Percentiles rank a stretch among this genome's conserved stretches.
Conservation (phyloP, 1,284 basidiomycete species). For the Austroboletus novae-zelandiae region DNA sequence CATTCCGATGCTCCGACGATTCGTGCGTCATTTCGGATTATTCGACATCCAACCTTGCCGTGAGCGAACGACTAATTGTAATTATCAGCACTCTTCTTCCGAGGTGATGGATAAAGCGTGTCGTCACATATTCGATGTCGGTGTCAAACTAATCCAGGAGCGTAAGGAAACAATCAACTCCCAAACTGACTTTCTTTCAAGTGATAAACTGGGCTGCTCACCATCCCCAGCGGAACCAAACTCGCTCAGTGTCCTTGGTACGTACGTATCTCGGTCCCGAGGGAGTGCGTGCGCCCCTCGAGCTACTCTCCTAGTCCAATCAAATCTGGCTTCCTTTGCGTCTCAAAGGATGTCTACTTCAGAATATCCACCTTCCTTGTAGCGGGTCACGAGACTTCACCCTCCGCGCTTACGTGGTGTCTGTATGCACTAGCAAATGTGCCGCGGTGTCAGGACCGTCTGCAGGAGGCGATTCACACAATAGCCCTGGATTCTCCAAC, state of each 20-base stretch:
- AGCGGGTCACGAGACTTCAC: constrained; percentile 63
- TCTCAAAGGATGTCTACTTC: constrained; percentile 58
- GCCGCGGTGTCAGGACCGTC: constrained; percentile 50
- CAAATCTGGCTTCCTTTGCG: constrained; percentile 50
- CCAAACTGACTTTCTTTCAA: constrained; percentile 16
- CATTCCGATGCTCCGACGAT: constrained; percentile 54
- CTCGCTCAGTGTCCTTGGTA: constrained; percentile 19
- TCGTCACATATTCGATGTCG: constrained; percentile 53
- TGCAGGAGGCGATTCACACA: constrained; percentile 51
- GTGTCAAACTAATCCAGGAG: constrained; percentile 53
- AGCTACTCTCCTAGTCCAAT: constrained; percentile 46
- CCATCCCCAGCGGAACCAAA: constrained; percentile 11
- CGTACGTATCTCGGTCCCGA: constrained; percentile 5
- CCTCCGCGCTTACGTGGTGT: constrained; percentile 70
- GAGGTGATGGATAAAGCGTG: constrained; percentile 42
- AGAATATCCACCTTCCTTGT: constrained; percentile 79
- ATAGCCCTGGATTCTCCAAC: constrained; percentile 17
- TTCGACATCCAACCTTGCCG: constrained; percentile 8
- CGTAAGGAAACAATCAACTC: constrained; percentile 33
- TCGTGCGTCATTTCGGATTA: constrained; percentile 43
- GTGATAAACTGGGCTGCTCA: constrained; percentile 5
- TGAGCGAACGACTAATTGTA: constrained; percentile 11
- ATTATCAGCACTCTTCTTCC: constrained; percentile 39
- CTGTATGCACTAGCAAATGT: constrained; percentile 61
- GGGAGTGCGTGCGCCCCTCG: neutral